Evolutionary conservation across 768 basidiomycete species (phyloP).

Genomic region (Pleurotus cornucopiae): DNA sequence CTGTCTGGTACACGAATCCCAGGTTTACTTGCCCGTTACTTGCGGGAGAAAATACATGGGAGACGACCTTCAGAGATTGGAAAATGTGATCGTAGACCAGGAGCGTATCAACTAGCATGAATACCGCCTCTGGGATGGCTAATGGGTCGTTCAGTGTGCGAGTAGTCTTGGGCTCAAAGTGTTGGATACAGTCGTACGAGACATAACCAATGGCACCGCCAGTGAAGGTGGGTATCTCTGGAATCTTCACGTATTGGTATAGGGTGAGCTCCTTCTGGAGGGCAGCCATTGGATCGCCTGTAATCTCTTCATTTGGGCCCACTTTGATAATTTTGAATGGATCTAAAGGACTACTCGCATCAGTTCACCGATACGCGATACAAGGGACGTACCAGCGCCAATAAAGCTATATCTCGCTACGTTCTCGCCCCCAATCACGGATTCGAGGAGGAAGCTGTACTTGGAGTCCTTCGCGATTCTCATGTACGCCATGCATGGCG

Average conservation of each 20-base stretch:
- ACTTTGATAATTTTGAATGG: slow-evolving; percentile 90
- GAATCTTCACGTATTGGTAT: slow-evolving; percentile 88
- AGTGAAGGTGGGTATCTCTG: slow-evolving; percentile 90
- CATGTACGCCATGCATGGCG: slow-evolving; percentile 95
- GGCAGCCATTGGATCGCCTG: slow-evolving; percentile 82
- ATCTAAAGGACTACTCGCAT: slow-evolving; percentile 43
- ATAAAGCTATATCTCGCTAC: slow-evolving; percentile 95
- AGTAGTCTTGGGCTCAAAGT: slow-evolving; percentile 94
- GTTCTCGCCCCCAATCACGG: slow-evolving; percentile 85
- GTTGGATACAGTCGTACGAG: slow-evolving; percentile 91
- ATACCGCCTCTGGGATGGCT: slow-evolving; percentile 89
- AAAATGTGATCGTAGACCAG: slow-evolving; percentile 96
- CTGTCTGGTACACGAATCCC: slow-evolving; percentile 84
- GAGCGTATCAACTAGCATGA: slow-evolving; percentile 96
- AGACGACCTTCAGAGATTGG: slow-evolving; percentile 92
- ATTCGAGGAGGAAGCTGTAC: slow-evolving; percentile 94
- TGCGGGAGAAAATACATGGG: slow-evolving; percentile 86
- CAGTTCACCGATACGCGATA: not conserved
- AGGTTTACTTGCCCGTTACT: slow-evolving; percentile 65
- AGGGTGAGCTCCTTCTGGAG: slow-evolving; percentile 83
- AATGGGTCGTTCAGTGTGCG: slow-evolving; percentile 71
- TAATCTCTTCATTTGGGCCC: slow-evolving; percentile 76
- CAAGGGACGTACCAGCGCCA: slow-evolving; percentile 68
- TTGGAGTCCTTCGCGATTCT: slow-evolving; percentile 88
- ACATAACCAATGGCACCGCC: slow-evolving; percentile 98